Evolutionary conservation across 2,329 filamentous ascomycete species (phyloP).

Genomic region (Byssoonygena ceratinophila): DNA sequence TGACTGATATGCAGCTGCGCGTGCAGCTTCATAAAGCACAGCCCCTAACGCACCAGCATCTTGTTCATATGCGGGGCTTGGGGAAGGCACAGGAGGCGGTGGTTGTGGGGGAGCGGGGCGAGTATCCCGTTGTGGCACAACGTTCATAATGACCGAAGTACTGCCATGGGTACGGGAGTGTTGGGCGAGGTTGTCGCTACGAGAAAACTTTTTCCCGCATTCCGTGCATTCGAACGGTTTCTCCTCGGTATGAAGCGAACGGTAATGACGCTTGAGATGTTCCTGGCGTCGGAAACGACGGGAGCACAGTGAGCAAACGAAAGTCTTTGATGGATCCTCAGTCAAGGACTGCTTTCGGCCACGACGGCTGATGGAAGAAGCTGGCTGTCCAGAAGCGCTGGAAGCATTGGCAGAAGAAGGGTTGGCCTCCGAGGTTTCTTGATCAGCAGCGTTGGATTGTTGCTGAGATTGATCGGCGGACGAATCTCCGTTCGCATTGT

Average conservation of each 20-base stretch:
- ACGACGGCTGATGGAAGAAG: conserved; percentile 64
- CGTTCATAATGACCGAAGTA: conserved; percentile 81
- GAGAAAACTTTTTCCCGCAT: conserved; percentile 98
- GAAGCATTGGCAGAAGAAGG: conserved; percentile 39
- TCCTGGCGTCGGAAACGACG: conserved; percentile 96
- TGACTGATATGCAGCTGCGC: conserved; percentile 56
- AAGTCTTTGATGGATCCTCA: conserved; percentile 96
- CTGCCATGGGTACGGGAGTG: conserved; percentile 88
- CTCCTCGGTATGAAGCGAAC: conserved; percentile 94
- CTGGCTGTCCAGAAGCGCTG: conserved; percentile 22
- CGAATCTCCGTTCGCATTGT: conserved; percentile 38
- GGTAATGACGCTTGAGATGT: conserved; percentile 96
- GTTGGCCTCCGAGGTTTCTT: conserved; percentile 40
- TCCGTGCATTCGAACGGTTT: conserved; percentile 97
- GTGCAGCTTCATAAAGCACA: conserved; percentile 70
- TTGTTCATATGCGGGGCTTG: conserved; percentile 34
- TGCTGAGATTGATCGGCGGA: conserved; percentile 26
- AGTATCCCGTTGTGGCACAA: conserved; percentile 61
- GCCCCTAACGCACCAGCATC: conserved; percentile 60
- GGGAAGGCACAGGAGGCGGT: conserved; percentile 1
- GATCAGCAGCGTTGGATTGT: conserved; percentile 32
- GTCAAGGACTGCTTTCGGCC: conserved; percentile 97
- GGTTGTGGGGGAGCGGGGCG: conserved; percentile 31
- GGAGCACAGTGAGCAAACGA: conserved; percentile 91
- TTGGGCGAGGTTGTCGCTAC: conserved; percentile 93